phyloP scores from a whole-genome alignment of 768 basidiomycete genomes.

The Mycena haematopus region DNA sequence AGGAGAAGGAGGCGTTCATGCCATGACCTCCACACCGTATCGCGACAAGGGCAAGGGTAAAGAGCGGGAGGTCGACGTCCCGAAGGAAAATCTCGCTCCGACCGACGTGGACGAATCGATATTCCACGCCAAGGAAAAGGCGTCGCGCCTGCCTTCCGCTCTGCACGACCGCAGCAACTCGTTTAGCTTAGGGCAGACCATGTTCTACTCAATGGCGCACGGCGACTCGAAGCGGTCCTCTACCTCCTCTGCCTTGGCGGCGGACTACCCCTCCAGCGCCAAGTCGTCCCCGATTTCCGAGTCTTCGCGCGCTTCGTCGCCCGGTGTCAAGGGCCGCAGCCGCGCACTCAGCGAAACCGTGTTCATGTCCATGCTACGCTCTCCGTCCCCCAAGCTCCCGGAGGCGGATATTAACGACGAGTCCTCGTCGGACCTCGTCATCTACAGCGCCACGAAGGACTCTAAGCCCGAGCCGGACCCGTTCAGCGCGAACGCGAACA shows the following conservation, averaged over 20 bases:
- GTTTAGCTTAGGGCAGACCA: conserved; percentile 69
- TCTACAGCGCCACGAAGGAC: conserved; percentile 41
- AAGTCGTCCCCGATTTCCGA: conserved; percentile 37
- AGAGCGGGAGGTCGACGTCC: conserved; percentile 35
- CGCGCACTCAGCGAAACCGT: conserved; percentile 70
- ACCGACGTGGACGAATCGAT: conserved; percentile 46
- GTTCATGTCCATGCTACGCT: conserved; percentile 62
- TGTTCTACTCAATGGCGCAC: conserved; percentile 60
- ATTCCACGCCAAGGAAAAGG: conserved; percentile 51
- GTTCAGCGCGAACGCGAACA: conserved; percentile 73
- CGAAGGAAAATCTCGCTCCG: conserved; percentile 33
- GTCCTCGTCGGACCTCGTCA: conserved; percentile 51
- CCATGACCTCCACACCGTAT: conserved; percentile 54
- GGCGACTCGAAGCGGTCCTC: conserved; percentile 32
- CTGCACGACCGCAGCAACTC: conserved; percentile 67
- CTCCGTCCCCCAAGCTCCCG: conserved; percentile 45
- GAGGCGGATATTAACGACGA: conserved; percentile 74
- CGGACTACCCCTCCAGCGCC: conserved; percentile 30
- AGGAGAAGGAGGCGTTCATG: conserved; percentile 29
- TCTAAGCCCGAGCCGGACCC: conserved; percentile 65
- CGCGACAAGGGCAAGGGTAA: conserved; percentile 49
- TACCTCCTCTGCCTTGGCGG: conserved; percentile 19
- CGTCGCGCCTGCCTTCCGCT: conserved; percentile 41
- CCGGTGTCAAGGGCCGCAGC: conserved; percentile 46
- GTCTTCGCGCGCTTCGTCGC: conserved; percentile 35